phyloP scores from a whole-genome alignment of 2,329 filamentous ascomycete genomes.

The Apiospora arundinis region DNA sequence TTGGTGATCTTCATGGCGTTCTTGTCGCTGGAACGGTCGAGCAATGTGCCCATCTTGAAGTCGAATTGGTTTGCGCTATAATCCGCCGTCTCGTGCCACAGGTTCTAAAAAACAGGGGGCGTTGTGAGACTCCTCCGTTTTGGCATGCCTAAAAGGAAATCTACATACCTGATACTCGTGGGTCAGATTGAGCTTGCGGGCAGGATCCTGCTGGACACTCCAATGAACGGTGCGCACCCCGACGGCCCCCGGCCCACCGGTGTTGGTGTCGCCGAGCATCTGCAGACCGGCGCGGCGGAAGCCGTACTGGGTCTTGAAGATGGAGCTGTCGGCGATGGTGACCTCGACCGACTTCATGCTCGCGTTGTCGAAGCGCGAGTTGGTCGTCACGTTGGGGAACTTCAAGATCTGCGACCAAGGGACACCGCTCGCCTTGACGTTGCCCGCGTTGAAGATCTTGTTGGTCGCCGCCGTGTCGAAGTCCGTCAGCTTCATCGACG shows the following conservation, averaged over 20 bases:
- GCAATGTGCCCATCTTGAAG: conserved; percentile 41
- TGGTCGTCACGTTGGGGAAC: conserved; percentile 35
- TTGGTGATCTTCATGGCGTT: conserved; percentile 51
- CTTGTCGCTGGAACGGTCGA: conserved; percentile 43
- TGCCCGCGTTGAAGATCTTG: conserved; percentile 39
- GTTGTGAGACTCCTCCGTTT: conserved; percentile 23
- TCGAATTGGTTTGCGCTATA: conserved; percentile 44
- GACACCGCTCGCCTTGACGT: conserved; percentile 35
- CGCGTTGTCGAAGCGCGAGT: conserved; percentile 48
- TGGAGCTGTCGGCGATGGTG: conserved; percentile 50
- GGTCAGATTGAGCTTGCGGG: conserved; percentile 39
- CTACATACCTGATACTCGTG: conserved; percentile 40
- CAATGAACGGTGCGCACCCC: conserved; percentile 41
- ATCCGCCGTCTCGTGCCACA: conserved; percentile 40
- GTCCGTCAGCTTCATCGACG: conserved; percentile 33
- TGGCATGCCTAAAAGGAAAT: conserved; percentile 22
- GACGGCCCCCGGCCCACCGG: conserved; percentile 41
- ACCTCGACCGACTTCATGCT: conserved; percentile 49
- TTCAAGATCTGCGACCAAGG: conserved; percentile 37
- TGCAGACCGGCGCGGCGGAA: conserved; percentile 54
- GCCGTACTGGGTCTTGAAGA: conserved; percentile 53
- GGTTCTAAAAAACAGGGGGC: conserved; percentile 37
- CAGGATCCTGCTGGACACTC: conserved; percentile 39
- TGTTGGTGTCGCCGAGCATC: conserved; percentile 49
- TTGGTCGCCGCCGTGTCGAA: conserved; percentile 41